phyloP scores from a whole-genome alignment of 139 green algal genomes.

The Bryopsis sp. region DNA sequence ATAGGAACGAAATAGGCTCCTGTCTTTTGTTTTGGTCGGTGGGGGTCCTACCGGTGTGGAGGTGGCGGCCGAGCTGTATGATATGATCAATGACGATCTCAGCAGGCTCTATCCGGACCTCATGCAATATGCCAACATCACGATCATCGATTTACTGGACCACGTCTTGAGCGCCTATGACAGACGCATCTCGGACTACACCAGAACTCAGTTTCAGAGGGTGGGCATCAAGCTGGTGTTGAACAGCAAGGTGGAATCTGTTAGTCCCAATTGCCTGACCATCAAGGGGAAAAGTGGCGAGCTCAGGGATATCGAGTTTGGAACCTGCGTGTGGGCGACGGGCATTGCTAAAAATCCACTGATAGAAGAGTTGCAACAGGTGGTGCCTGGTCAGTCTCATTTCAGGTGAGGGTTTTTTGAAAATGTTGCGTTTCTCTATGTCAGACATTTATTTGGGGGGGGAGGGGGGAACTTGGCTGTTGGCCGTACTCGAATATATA shows the following conservation, averaged over 20 bases:
- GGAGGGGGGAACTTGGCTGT: too few relatives aligned
- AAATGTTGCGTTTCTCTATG: too few relatives aligned
- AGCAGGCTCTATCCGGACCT: constrained; percentile 55
- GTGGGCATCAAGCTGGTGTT: constrained; percentile 60
- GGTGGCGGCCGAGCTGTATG: constrained; percentile 82
- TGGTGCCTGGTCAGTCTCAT: constrained; percentile 69
- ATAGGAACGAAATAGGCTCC: constrained; percentile 67
- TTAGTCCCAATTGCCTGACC: constrained; percentile 53
- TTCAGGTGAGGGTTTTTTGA: constrained; percentile 67
- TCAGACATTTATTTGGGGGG: too few relatives aligned
- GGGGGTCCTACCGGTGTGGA: constrained; percentile 86
- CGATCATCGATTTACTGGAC: constrained; percentile 77
- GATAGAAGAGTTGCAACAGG: constrained; percentile 63
- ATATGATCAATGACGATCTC: constrained; percentile 69
- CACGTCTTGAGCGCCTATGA: constrained; percentile 89
- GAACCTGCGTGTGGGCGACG: constrained; percentile 83
- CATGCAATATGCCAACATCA: constrained; percentile 46
- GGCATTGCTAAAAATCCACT: constrained; percentile 86
- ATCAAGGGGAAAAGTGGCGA: constrained; percentile 1
- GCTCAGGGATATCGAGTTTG: constrained; percentile 60
- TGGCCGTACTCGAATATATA: too few relatives aligned
- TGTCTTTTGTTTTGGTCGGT: constrained; percentile 85
- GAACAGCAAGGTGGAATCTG: constrained; percentile 57
- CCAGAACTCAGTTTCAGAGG: constrained; percentile 53
- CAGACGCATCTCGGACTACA: constrained; percentile 72